Evolutionary conservation across 352 stramenopile genomes (phyloP).

Genomic region (Phytophthora cactorum): DNA sequence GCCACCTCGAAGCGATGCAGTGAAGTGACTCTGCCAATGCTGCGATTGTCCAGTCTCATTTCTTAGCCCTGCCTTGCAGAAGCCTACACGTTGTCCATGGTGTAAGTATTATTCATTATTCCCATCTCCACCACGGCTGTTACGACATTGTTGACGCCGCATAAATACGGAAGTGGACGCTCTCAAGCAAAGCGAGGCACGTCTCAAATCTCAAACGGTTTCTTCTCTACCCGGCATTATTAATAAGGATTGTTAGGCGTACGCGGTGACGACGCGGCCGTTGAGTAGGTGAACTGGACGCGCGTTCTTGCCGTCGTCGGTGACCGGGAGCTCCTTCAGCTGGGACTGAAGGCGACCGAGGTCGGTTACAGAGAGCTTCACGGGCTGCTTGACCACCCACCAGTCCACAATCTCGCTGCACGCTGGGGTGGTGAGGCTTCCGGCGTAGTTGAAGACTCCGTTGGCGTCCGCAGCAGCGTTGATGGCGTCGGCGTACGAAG

Average conservation of each 20-base stretch:
- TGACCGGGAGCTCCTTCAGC: slow-evolving; percentile 29
- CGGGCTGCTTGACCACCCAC: slow-evolving; percentile 17
- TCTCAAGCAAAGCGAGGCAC: background rate
- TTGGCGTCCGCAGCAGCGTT: slow-evolving; percentile 41
- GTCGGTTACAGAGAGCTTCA: slow-evolving; percentile 32
- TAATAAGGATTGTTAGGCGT: background rate
- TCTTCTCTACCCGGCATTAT: too few species aligned
- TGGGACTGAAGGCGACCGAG: slow-evolving; percentile 33
- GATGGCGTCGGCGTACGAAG: slow-evolving; percentile 53
- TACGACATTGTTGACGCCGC: background rate
- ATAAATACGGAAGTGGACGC: background rate
- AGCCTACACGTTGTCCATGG: too few species aligned
- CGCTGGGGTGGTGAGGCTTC: slow-evolving; percentile 37
- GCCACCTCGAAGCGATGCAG: too few species aligned
- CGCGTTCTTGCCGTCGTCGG: slow-evolving; percentile 36
- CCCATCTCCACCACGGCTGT: too few species aligned
- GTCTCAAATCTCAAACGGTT: too few species aligned
- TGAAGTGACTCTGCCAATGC: too few species aligned
- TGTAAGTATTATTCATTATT: too few species aligned
- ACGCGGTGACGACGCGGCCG: slow-evolving; percentile 30
- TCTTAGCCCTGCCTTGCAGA: too few species aligned
- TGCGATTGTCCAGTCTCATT: too few species aligned
- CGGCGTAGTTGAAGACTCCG: slow-evolving; percentile 41
- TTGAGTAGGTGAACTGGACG: slow-evolving; percentile 38
- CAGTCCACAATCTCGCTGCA: slow-evolving; percentile 32